Base-by-base conservation (phyloP, 2,329 filamentous ascomycete genomes). In the Rhynchosporium graminicola region DNA sequence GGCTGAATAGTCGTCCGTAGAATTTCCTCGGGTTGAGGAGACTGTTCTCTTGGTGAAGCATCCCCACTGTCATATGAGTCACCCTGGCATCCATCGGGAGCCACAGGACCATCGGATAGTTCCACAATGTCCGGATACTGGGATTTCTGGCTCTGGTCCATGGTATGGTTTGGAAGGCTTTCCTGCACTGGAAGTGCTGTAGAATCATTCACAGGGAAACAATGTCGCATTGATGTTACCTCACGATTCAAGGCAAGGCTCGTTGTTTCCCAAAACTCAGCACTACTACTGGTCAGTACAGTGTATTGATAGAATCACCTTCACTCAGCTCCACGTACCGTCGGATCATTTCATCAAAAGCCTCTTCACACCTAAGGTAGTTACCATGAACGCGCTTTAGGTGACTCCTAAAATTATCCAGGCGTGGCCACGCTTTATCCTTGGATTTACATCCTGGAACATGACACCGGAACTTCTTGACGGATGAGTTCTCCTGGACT, bases 351-450 rank as follows among this genome's bases (percentile, higher is more conserved):
- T 76, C 72, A 0, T 78, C 71, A 0, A 75, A 67, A 61, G 81
- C 73, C 46, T 80, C 76, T 4, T 80, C 72, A 0, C 9, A 33
- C 8, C 26, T 38, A 10, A 64, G 26, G 10, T 72, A 33, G 3
- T 74, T 73, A 0, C 67, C 65, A 73, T 97, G 92, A 70, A 91
- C 85, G 10, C 88, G 83, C 56, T 78, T 80, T 51, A 96, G 80
- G 72, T 97, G 93, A 42, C 88, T 86, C 64, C 87, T 87, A 74
- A 97, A 97, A 71, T 97, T 97, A 75, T 97, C 93, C 57, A 87
- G 80, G 28, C 93, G 84, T 0, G 89, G 88, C 91, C 91, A 97
- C 42, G 82, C 77, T 73, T 96, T 96, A 1, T 78, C 78, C 65
- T 80, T 87, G 29, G 79, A 82, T 29, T 77, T 79, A 70, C 89